Conservation (phyloP, 1,284 basidiomycete genomes). For the Tylopilus sp. region DNA sequence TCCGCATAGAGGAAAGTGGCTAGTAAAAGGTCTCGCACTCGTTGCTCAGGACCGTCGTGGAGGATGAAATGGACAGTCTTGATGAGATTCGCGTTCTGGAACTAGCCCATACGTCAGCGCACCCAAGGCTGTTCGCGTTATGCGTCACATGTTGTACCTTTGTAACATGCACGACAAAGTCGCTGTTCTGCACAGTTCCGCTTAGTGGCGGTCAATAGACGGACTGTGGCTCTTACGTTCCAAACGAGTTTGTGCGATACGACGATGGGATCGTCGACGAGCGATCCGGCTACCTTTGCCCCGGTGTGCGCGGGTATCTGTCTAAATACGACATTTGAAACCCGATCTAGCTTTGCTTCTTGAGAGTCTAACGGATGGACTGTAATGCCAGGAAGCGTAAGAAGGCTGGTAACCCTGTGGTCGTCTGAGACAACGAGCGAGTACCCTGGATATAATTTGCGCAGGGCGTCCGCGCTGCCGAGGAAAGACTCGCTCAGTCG, state of each 20-base stretch:
- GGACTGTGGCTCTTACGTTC: slow-evolving; percentile 46
- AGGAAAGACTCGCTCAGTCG: slow-evolving; percentile 3
- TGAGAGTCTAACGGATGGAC: slow-evolving; percentile 36
- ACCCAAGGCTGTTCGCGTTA: neutral
- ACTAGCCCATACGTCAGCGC: slow-evolving; percentile 40
- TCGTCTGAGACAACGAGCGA: slow-evolving; percentile 57
- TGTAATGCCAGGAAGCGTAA: slow-evolving; percentile 51
- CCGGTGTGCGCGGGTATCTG: slow-evolving; percentile 46
- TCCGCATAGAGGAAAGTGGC: slow-evolving; percentile 52
- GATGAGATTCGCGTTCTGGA: slow-evolving; percentile 39
- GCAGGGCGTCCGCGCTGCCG: slow-evolving; percentile 51
- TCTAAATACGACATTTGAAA: slow-evolving; percentile 50
- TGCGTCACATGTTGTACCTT: slow-evolving; percentile 29
- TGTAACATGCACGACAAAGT: slow-evolving; percentile 49
- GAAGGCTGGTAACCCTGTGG: slow-evolving; percentile 45
- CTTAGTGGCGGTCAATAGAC: neutral
- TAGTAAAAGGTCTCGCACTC: slow-evolving; percentile 54
- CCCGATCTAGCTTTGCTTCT: slow-evolving; percentile 38
- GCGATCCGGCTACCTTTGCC: slow-evolving; percentile 46
- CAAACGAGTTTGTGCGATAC: slow-evolving; percentile 58
- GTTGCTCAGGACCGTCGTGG: slow-evolving; percentile 58
- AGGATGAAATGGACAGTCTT: slow-evolving; percentile 50
- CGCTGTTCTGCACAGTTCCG: slow-evolving; percentile 38
- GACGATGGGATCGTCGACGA: slow-evolving; percentile 52
- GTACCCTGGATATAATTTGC: slow-evolving; percentile 59